Evolutionary conservation across 1,284 basidiomycete species (phyloP).

Genomic region (Apiotrichum domesticum): DNA sequence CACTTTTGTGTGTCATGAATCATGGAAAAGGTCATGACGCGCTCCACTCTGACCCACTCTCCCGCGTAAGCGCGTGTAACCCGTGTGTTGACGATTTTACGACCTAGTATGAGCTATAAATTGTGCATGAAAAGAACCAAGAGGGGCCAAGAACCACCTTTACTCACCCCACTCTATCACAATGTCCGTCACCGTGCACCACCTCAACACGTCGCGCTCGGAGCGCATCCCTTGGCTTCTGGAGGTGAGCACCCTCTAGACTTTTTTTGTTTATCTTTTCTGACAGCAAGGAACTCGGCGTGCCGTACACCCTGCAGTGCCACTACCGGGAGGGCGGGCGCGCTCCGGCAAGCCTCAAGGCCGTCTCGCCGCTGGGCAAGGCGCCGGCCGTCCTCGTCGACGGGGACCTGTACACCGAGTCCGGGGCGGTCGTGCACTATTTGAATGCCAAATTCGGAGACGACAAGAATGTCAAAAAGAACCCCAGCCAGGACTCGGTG

Average conservation of each 20-base stretch:
- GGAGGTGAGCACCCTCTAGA: conserved; percentile 18
- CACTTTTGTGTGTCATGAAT: too few relatives aligned
- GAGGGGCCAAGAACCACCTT: too few relatives aligned
- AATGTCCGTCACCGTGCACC: conserved; percentile 39
- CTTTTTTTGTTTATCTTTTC: too few relatives aligned
- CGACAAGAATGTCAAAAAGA: conserved; percentile 13
- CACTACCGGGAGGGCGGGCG: neutral
- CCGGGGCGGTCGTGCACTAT: conserved; percentile 32
- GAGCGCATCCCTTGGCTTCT: conserved; percentile 30
- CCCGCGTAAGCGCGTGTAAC: too few relatives aligned
- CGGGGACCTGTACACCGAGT: conserved; percentile 29
- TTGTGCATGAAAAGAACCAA: too few relatives aligned
- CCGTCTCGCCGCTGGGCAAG: conserved; percentile 30
- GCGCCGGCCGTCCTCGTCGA: conserved; percentile 32
- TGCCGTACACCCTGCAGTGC: conserved; percentile 2
- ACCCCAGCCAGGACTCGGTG: conserved; percentile 15
- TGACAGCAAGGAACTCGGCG: conserved; percentile 22
- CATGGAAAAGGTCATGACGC: too few relatives aligned
- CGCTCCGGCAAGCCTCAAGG: conserved; percentile 24
- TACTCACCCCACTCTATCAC: neutral
- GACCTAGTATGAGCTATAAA: too few relatives aligned
- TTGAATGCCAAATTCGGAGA: conserved; percentile 5
- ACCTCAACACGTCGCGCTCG: conserved; percentile 37
- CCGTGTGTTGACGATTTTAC: too few relatives aligned
- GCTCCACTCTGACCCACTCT: too few relatives aligned